Base-by-base conservation (phyloP, 2,329 filamentous ascomycete species). In the Colletotrichum sojae region DNA sequence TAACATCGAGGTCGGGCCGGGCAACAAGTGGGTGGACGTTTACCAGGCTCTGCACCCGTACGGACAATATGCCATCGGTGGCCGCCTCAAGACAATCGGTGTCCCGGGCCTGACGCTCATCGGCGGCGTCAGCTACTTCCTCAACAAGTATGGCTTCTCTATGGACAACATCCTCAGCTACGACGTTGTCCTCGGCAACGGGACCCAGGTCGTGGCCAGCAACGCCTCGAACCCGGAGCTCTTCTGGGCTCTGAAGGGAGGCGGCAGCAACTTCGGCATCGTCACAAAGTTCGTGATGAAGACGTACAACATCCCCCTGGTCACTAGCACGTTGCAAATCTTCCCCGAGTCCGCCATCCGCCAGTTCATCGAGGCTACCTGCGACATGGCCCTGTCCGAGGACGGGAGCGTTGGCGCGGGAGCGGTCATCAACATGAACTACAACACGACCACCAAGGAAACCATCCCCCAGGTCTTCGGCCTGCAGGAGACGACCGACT, bases 101-200 rank as follows among this genome's bases (percentile, higher is more conserved):
- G 75, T 78, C 2, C 71, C 74, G 8, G 77, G 77, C 5, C 72
- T 78, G 4, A 72, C 71, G 5, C 57, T 78, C 3, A 74, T 77
- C 31, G 77, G 78, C 9, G 77, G 77, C 0, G 70, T 77, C 16
- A 71, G 71, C 45, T 78, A 75, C 57, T 73, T 77, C 58, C 71
- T 71, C 25, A 75, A 75, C 60, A 75, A 76, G 63, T 73, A 71
- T 51, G 74, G 76, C 9, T 73, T 75, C 61, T 67, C 69, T 13
- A 75, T 73, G 67, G 74, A 77, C 61, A 75, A 75, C 57, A 61
- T 75, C 1, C 36, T 73, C 22, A 74, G 67, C 45, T 76, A 73
- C 56, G 73, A 84, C 67, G 80, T 86, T 31, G 83, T 86, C 3
- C 78, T 84, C 1, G 80, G 80, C 1, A 75, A 75, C 60, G 83